Evolutionary conservation across 2,329 filamentous ascomycete species (phyloP).

Genomic region (Microdochium paspali): DNA sequence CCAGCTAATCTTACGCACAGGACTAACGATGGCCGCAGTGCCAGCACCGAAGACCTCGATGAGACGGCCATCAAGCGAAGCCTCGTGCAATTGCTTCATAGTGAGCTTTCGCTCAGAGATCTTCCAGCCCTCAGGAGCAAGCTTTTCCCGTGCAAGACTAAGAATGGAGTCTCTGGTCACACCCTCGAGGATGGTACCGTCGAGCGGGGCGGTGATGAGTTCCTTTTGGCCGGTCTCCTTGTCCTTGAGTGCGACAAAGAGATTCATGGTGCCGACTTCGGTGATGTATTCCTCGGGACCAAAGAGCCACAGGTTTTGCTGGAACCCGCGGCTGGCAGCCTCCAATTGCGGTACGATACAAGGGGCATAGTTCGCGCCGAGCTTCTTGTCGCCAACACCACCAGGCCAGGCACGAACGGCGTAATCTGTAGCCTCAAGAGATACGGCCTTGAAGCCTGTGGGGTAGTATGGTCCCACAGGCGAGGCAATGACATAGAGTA

Average conservation of each 20-base stretch:
- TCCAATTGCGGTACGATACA: conserved; percentile 95
- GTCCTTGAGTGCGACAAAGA: conserved; percentile 81
- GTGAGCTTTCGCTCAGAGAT: conserved; percentile 84
- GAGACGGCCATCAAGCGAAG: conserved; percentile 73
- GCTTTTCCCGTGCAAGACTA: conserved; percentile 71
- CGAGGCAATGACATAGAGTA: conserved; percentile 91
- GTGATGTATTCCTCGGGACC: conserved; percentile 93
- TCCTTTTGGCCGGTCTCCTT: conserved; percentile 85
- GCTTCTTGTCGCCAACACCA: conserved; percentile 95
- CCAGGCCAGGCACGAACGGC: conserved; percentile 96
- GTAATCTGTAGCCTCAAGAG: conserved; percentile 91
- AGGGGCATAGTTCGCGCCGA: conserved; percentile 98
- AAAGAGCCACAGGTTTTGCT: conserved; percentile 98
- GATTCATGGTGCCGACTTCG: conserved; percentile 98
- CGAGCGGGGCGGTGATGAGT: conserved; percentile 87
- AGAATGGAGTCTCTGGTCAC: conserved; percentile 90
- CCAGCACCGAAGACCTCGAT: conserved; percentile 91
- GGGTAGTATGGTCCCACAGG: conserved; percentile 98
- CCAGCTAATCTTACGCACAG: conserved; percentile 84
- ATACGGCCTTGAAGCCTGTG: conserved; percentile 95
- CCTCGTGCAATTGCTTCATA: conserved; percentile 77
- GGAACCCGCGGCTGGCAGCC: conserved; percentile 83
- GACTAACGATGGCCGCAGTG: conserved; percentile 89
- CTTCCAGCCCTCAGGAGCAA: conserved; percentile 80
- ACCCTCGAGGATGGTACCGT: conserved; percentile 93